Percentiles rank a stretch among this genome's conserved stretches.
Conservation (phyloP, 192 early-diverging fungal genomes). For the Lunasporangiospora selenospora region DNA sequence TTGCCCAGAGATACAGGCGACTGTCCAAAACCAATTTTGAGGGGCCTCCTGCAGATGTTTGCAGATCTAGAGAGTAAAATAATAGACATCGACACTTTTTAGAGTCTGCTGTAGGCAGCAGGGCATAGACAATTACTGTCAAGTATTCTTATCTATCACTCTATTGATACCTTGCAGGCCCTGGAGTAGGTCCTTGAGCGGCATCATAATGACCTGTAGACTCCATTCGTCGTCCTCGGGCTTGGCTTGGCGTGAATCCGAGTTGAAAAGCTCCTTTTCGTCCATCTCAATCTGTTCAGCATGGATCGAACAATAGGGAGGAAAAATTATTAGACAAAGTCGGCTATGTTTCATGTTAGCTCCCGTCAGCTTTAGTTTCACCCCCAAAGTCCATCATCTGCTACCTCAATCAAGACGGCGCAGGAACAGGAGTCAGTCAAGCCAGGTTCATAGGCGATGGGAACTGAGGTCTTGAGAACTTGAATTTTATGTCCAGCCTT, state of each 20-base stretch:
- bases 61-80: no score
- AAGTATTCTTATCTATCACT: no score
- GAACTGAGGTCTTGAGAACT: slow-evolving; percentile 16
- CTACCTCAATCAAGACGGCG: slow-evolving; percentile 49
- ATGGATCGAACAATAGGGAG: no score
- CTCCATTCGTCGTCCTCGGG: slow-evolving; percentile 64
- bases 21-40: slow-evolving; percentile 54
- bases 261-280: slow-evolving; percentile 15
- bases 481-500: slow-evolving; percentile 19
- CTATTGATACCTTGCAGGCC: slow-evolving; percentile 49
- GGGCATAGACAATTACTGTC: no score
- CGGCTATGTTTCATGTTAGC: no score
- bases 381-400: background rate
- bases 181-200: slow-evolving; percentile 33
- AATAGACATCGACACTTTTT: no score
- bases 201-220: slow-evolving; percentile 49
- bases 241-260: slow-evolving; percentile 7
- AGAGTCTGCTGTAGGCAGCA: no score
- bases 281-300: slow-evolving; percentile 15
- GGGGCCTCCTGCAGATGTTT: slow-evolving; percentile 15
- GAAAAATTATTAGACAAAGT: no score
- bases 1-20: slow-evolving; percentile 41
- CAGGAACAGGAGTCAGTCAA: slow-evolving; percentile 53
- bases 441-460: slow-evolving; percentile 59
- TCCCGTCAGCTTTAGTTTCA: no score